Evolutionary conservation across 2,329 filamentous ascomycete genomes (phyloP), one percentile per base, ranked within the genome.

Genomic region (Alternaria sp.): DNA sequence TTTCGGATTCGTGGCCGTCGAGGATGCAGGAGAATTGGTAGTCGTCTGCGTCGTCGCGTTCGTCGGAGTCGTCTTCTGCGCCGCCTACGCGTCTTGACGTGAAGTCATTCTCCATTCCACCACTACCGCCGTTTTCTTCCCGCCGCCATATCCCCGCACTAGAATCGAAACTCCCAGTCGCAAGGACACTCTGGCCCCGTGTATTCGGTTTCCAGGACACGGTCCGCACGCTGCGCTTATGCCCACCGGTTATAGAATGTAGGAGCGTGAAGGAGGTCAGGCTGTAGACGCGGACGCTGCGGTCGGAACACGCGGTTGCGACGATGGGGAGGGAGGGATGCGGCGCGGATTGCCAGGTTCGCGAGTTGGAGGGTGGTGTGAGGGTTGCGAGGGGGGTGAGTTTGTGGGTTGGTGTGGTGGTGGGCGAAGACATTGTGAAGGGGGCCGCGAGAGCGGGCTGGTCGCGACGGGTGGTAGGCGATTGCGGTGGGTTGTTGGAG

Each of bases 1-100:
- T 92, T 81, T 99, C 96, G 23, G 91, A 93, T 75, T 98, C 96
- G 78, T 98, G 96, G 0, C 96, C 96, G 74, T 98, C 96, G 1
- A 99, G 86, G 1, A 98, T 91, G 8, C 97, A 90, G 0, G 92
- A 92, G 74, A 97, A 96, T 55, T 93, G 90, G 92, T 96, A 99
- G 65, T 97, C 94, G 56, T 94, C 91, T 0, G 91, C 88, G 4
- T 89, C 89, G 5, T 88, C 86, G 12, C 85, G 84, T 3, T 84
- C 83, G 12, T 12, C 11, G 28, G 28, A 30, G 28, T 30, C 81
- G 15, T 81, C 81, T 4, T 78, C 81, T n/a, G n/a, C n/a, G n/a
- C n/a, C n/a, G n/a, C n/a, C n/a, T n/a, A n/a, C n/a, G n/a, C n/a
- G n/a, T n/a, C n/a, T n/a, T n/a, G n/a, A n/a, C n/a, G n/a, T n/a